Percentiles rank a stretch among this genome's conserved stretches.
phyloP scores from a whole-genome alignment of 345 rosid species.

The Combretum micranthum region DNA sequence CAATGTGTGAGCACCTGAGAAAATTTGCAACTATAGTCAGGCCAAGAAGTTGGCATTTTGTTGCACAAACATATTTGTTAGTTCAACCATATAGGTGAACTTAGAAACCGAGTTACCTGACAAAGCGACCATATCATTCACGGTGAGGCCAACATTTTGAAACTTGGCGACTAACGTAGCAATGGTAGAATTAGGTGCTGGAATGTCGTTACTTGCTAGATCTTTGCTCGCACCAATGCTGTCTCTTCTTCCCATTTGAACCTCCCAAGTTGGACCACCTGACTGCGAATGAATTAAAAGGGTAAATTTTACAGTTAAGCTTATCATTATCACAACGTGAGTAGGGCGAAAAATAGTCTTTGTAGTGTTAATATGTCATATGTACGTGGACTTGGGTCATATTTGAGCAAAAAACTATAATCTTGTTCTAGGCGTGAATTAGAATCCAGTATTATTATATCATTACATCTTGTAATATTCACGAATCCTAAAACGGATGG shows the following conservation, averaged over 20 bases:
- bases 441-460: too few species aligned
- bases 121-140: conserved; percentile 65
- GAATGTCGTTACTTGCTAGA: conserved; percentile 52
- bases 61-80: background rate
- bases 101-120: conserved; percentile 31
- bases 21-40: background rate
- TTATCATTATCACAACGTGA: too few species aligned
- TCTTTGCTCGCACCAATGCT: conserved; percentile 58
- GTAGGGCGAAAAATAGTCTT: too few species aligned
- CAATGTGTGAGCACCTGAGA: conserved; percentile 74
- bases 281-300: conserved; percentile 32
- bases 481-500: too few species aligned
- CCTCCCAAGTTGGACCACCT: conserved; percentile 92
- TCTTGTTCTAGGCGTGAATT: too few species aligned
- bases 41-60: background rate
- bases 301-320: too few species aligned
- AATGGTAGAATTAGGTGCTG: conserved; percentile 69
- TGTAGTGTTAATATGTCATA: too few species aligned
- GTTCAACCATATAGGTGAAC: background rate
- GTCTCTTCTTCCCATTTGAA: conserved; percentile 66
- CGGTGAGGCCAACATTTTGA: conserved; percentile 62
- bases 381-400: too few species aligned
- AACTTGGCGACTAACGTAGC: conserved; percentile 45
- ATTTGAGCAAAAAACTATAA: too few species aligned
- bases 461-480: too few species aligned